Conservation (phyloP, 2,329 filamentous ascomycete species). For the Dendrostoma leiphaemia region DNA sequence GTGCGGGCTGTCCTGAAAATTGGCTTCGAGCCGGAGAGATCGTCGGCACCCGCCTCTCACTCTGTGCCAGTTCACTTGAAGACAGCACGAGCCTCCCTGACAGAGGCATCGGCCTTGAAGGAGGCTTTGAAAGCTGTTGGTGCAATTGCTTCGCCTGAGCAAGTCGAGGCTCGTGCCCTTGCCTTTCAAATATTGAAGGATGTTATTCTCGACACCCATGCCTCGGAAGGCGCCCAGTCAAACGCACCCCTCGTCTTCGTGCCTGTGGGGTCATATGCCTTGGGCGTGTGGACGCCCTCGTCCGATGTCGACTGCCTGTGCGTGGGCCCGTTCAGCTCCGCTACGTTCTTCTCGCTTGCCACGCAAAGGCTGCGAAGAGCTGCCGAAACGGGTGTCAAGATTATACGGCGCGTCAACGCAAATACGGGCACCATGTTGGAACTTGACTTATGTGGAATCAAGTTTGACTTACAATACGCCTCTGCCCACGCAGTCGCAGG, state of each 20-base stretch:
- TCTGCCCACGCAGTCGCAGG: slow-evolving; percentile 54
- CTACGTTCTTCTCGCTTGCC: slow-evolving; percentile 60
- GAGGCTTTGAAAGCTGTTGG: slow-evolving; percentile 33
- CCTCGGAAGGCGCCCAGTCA: slow-evolving; percentile 21
- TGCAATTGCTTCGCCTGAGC: slow-evolving; percentile 46
- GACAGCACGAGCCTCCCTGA: slow-evolving; percentile 29
- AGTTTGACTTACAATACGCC: slow-evolving; percentile 66
- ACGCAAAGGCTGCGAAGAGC: slow-evolving; percentile 52
- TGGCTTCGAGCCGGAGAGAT: slow-evolving; percentile 14
- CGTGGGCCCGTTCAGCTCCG: slow-evolving; percentile 59
- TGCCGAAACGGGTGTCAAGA: slow-evolving; percentile 38
- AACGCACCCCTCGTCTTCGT: slow-evolving; percentile 48
- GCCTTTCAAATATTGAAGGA: slow-evolving; percentile 46
- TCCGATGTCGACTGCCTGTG: slow-evolving; percentile 68
- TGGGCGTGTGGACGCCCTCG: slow-evolving; percentile 58
- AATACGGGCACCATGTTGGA: slow-evolving; percentile 64
- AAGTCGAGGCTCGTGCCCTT: slow-evolving; percentile 38
- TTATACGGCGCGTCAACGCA: slow-evolving; percentile 58
- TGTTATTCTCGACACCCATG: slow-evolving; percentile 33
- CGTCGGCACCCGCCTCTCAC: slow-evolving; percentile 19
- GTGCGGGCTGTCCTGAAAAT: slow-evolving; percentile 43
- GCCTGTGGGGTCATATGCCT: slow-evolving; percentile 64
- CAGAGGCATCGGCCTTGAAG: slow-evolving; percentile 33
- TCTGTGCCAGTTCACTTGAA: slow-evolving; percentile 33
- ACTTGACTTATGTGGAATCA: slow-evolving; percentile 55